Evolutionary conservation across 169 alveolate genomes (phyloP).

Genomic region (Cryptosporidium meleagridis): DNA sequence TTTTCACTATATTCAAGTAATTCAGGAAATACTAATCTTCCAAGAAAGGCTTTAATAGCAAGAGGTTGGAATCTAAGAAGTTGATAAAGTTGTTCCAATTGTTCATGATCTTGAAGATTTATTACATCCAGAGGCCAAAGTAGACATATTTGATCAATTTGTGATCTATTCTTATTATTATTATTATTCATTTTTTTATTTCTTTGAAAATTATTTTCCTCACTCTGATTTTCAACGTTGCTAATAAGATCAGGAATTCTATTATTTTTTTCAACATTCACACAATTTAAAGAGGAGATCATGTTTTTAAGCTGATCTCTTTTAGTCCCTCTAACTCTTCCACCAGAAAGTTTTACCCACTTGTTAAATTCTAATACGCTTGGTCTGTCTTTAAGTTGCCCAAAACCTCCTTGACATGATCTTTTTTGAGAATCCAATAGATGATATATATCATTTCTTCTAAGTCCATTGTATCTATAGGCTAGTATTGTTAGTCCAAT

Average conservation of each 20-base stretch:
- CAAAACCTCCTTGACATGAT: slow-evolving; percentile 41
- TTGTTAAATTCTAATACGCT: slow-evolving; percentile 64
- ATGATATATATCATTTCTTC: slow-evolving; percentile 85
- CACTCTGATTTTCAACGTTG: slow-evolving; percentile 34
- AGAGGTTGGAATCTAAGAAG: slow-evolving; percentile 82
- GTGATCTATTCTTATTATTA: neutral
- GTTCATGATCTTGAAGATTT: slow-evolving; percentile 85
- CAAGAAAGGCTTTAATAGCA: slow-evolving; percentile 84
- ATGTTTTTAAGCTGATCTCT: slow-evolving; percentile 76
- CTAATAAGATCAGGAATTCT: neutral
- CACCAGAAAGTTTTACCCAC: slow-evolving; percentile 80
- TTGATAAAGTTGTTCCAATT: slow-evolving; percentile 77
- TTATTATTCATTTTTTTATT: too few relatives aligned
- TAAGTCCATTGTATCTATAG: slow-evolving; percentile 89
- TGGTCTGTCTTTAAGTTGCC: slow-evolving; percentile 54
- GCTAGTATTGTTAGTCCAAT: slow-evolving; percentile 90
- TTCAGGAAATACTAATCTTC: slow-evolving; percentile 84
- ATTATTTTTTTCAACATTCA: neutral
- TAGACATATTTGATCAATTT: slow-evolving; percentile 35
- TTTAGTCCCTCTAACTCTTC: slow-evolving; percentile 79
- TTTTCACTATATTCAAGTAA: slow-evolving; percentile 86
- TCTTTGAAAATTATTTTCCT: slow-evolving; percentile 19
- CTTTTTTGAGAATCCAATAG: slow-evolving; percentile 57
- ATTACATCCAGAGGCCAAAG: slow-evolving; percentile 85
- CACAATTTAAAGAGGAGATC: slow-evolving; percentile 51